phyloP scores from a whole-genome alignment of 257 asterid genomes.

The Primulina eburnea region DNA sequence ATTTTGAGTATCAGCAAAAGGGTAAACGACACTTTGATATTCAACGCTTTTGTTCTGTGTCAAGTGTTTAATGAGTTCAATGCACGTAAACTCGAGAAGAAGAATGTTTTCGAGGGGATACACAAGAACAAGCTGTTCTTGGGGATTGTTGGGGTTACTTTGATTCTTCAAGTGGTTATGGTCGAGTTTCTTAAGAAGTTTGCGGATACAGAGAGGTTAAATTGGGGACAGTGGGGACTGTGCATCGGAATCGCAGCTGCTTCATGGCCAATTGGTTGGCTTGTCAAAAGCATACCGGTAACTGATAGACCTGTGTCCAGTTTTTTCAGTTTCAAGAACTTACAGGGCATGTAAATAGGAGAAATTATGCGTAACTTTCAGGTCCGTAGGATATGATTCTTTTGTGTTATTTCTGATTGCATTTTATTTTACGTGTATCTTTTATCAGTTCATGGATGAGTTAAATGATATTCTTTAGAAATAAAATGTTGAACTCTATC shows the following conservation, averaged over 20 bases:
- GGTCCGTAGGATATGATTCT: not conserved
- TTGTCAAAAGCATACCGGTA: slow-evolving; percentile 44
- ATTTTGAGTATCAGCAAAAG: slow-evolving; percentile 23
- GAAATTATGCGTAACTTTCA: not conserved
- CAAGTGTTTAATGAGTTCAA: slow-evolving; percentile 64
- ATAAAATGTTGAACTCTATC: not conserved
- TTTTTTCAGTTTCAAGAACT: slow-evolving; percentile 17
- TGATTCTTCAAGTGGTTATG: slow-evolving; percentile 56
- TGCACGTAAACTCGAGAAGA: slow-evolving; percentile 54
- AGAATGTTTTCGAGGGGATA: slow-evolving; percentile 56
- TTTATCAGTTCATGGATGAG: not conserved
- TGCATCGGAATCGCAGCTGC: slow-evolving; percentile 49
- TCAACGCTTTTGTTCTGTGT: slow-evolving; percentile 55
- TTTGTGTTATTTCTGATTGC: not conserved
- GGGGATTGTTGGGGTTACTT: slow-evolving; percentile 52
- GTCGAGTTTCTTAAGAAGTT: slow-evolving; percentile 61
- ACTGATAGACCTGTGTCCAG: slow-evolving; percentile 29
- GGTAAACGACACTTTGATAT: slow-evolving; percentile 45
- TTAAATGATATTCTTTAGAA: no score
- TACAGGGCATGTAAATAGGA: not conserved
- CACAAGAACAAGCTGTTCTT: slow-evolving; percentile 46
- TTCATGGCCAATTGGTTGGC: slow-evolving; percentile 55
- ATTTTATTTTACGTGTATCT: not conserved
- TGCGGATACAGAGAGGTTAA: slow-evolving; percentile 58
- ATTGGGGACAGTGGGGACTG: slow-evolving; percentile 56